Evolutionary conservation across 192 early-diverging fungal genomes (phyloP).

Genomic region (Pilobolus umbonatus): DNA sequence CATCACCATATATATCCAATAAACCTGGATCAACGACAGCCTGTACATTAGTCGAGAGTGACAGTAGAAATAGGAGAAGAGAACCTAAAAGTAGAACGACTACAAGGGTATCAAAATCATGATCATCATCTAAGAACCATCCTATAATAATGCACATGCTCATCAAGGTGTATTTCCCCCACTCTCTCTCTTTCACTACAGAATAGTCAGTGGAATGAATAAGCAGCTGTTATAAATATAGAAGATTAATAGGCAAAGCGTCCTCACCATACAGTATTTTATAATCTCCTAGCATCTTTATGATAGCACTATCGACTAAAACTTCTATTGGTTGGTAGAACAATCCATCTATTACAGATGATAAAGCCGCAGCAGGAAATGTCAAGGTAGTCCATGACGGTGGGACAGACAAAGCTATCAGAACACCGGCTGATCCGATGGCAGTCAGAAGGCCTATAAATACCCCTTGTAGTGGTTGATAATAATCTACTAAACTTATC

Average conservation of each 20-base stretch:
- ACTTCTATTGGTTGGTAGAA: constrained; percentile 18
- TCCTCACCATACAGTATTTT: constrained; percentile 26
- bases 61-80: constrained; percentile 13
- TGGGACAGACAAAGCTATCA: constrained; percentile 14
- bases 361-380: constrained; percentile 7
- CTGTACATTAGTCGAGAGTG: constrained; percentile 9
- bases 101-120: constrained; percentile 27
- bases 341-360: constrained; percentile 20
- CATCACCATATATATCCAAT: not conserved
- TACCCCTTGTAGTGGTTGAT: constrained; percentile 13
- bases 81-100: constrained; percentile 16
- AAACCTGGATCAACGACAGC: not conserved
- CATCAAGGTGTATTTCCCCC: constrained; percentile 12
- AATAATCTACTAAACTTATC: constrained; percentile 11
- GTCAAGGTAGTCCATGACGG: constrained; percentile 11
- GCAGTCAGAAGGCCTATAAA: constrained; percentile 16
- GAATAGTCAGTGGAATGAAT: not conserved
- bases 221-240: constrained; percentile 1
- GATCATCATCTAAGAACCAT: constrained; percentile 22
- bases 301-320: constrained; percentile 20
- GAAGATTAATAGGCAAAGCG: not conserved
- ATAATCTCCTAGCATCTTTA: constrained; percentile 26
- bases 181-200: constrained; percentile 11
- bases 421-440: constrained; percentile 7
- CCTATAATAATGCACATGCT: constrained; percentile 15